Evolutionary conservation across 352 stramenopile species (phyloP), one percentile per base, ranked within the genome.

Genomic region (Globisporangium perplexum): DNA sequence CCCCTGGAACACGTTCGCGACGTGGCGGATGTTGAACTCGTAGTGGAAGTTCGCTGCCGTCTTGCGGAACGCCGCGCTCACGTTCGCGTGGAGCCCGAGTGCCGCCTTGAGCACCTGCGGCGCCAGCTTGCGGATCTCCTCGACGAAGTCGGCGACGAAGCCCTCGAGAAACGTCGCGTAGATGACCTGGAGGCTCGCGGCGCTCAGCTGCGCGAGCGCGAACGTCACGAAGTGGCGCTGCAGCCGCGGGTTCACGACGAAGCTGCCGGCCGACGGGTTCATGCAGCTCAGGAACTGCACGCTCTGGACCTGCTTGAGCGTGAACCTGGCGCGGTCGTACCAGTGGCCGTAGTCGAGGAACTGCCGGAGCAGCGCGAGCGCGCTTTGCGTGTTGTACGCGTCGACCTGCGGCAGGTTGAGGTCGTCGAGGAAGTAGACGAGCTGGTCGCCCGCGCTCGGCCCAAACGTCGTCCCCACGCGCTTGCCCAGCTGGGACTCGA

Each of bases 1-100:
- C 7, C 94, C 95, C 66, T 98, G 93, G 51, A 98, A 98, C 4
- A 98, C 88, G 54, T 96, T 98, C 8, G 80, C 86, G 3, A 98
- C 67, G 63, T 98, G 90, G 8, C 95, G 85, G 50, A 98, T 97
- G 65, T 98, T 98, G 65, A 98, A 98, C 51, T 98, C 93, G 62
- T 98, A 98, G 66, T 98, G 95, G 55, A 98, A 98, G 47, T 98
- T 98, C 6, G 81, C 75, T 0, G 95, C 95, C 0, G 93, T 98
- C 66, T 98, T 98, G 11, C 89, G 72, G 62, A 98, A 95, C 2
- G 77, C 83, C 10, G 63, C 56, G 1, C 71, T 68, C 1, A 97
- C 71, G 49, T 95, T 77, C 1, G 73, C 59, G 51, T 98, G 95
- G 15, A 98, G 63, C 12, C 86, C 88, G 15, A 98, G 72, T 33